Base-by-base conservation (phyloP, 2,329 filamentous ascomycete genomes). In the Colletotrichum sojae region DNA sequence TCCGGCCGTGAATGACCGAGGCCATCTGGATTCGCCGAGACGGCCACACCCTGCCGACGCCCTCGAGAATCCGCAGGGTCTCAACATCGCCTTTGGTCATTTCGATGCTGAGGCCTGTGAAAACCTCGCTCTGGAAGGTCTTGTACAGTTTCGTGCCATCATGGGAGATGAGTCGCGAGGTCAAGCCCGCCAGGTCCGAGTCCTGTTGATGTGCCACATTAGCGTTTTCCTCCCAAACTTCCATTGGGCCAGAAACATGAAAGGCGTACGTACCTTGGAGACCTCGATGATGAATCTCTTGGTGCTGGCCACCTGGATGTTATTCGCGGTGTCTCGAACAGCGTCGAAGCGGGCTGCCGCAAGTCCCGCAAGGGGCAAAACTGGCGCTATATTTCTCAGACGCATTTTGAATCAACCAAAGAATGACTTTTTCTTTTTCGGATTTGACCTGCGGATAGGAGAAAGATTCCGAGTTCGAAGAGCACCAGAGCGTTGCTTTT, bases 81-180 rank as follows among this genome's bases (percentile, higher is more conserved):
- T 71, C 63, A 1, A 31, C 43, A 18, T 63, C 64, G 5, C 62
- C 39, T 6, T 16, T 16, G 1, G 51, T 58, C 2, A 64, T 27
- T 18, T 71, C 70, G 8, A 71, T 36, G 5, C 70, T 71, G 46
- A 71, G 22, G 3, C 70, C 70, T 5, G 63, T 64, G n/a, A 71
- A 71, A 6, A 71, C 52, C 4, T 59, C 40, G 13, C 58, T 71
- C 10, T 61, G 20, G 36, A 71, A 71, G 3, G 63, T 54, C 36
- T 60, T 68, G 18, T 60, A 49, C 12, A 71, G 48, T 27, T 27
- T 64, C 15, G 40, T 67, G 16, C 59, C 70, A 8, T 40, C 13
- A 2, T 36, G 57, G 2, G 25, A 4, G 5, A 25, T 27, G 10
- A 68, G 40, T 1, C 43, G 16, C 1, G 63, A 40, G 5, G 49